Evolutionary conservation across 164 flowering plant species (phyloP), one percentile per base, ranked within the genome.

Genomic region (Tinospora cordifolia): DNA sequence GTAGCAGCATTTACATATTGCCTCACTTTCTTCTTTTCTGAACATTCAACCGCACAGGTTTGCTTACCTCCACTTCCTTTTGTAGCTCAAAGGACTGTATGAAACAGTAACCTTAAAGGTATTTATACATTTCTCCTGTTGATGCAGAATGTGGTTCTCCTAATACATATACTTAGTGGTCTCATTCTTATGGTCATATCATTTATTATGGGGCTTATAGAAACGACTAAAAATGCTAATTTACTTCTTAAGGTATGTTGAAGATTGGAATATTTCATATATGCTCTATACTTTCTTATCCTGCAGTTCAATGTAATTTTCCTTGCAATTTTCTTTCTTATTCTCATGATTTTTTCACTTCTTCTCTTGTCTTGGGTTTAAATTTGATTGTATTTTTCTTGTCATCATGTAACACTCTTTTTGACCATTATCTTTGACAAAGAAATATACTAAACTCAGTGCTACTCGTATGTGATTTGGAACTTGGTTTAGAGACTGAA

Each of bases 1-100:
- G 70, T 89, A 77, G 93, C 99, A 65, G 87, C 98, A 51, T 92
- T 95, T 78, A 92, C 99, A 64, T 94, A 94, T 80, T 94, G 98
- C 80, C 92, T 94, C 64, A 88, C 97, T 6, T 94, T 94, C 79
- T 87, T 86, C 85, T 92, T 94, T 80, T 78, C 86, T 58, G 99
- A 94, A 40, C 99, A 94, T 81, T 83, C 86, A 36, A 76, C 87
- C 84, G 99, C 99, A 62, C 98, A 94, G 93, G 98, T 90, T 40
- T 36, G 63, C 26, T 39, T 3, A 0, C 71, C 39, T 8, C 41
- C 58, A 75, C 17, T 58, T 41, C 65, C 69, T 65, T 73, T 65
- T 24, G 21, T 65, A 8, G 66, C 2, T 27, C 34, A 39, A 63
- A 63, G 2, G 13, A 63, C 30, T 49, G 57, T n/a, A 51, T 22